These are phyloP conservation scores for Acmispon strigosus DNA, from an alignment of 306 rosid species.

Conservation along the genomic window DNA sequence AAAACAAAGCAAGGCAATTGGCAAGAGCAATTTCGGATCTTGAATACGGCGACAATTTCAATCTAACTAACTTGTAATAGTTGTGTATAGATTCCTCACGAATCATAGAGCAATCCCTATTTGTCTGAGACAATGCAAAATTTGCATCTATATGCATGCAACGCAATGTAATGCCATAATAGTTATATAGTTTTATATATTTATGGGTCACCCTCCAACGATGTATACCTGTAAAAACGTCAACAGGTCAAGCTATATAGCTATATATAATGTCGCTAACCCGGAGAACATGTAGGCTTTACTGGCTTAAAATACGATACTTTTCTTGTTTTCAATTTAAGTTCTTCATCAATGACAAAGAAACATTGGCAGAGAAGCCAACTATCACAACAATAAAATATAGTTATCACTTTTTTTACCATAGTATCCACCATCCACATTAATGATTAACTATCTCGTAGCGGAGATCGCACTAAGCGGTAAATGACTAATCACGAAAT, in stretches of 20 bases:
- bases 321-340: conserved; percentile 18
- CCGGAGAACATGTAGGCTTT: conserved; percentile 35
- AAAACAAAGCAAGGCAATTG: no score
- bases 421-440: no score
- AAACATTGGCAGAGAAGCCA: neutral
- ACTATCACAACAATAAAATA: no score
- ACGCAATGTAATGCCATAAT: neutral
- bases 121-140: neutral
- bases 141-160: neutral
- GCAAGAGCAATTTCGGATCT: no score
- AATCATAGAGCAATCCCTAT: neutral
- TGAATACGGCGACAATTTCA: no score
- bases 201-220: conserved; percentile 2
- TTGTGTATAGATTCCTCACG: neutral
- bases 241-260: conserved; percentile 2
- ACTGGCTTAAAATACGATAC: neutral
- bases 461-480: no score
- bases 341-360: conserved; percentile 31
- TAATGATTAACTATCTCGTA: no score
- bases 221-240: conserved; percentile 9
- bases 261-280: conserved; percentile 25
- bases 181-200: neutral
- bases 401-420: no score
- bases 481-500: no score
- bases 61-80: no score